Evolutionary conservation across 2,329 filamentous ascomycete genomes (phyloP).

Genomic region (Beauveria australis): DNA sequence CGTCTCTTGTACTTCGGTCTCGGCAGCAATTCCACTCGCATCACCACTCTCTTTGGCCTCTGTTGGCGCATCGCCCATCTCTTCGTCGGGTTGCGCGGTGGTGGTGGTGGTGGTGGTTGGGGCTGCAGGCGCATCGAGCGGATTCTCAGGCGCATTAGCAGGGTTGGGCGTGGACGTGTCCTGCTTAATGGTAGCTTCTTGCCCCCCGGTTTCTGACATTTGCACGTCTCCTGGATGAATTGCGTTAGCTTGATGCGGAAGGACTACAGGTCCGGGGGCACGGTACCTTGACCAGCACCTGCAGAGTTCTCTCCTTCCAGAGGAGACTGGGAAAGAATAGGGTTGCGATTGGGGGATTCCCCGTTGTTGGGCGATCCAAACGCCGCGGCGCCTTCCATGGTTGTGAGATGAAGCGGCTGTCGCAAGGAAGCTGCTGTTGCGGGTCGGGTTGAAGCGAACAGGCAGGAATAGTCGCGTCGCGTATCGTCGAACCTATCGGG

Average conservation of each 20-base stretch:
- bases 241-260: background rate
- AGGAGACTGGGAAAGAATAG: slow-evolving; percentile 41
- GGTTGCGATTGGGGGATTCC: slow-evolving; percentile 41
- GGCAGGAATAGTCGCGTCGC: slow-evolving; percentile 9
- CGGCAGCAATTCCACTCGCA: slow-evolving; percentile 38
- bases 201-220: slow-evolving; percentile 46
- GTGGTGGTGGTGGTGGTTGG: slow-evolving; percentile 40
- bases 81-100: slow-evolving; percentile 61
- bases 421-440: slow-evolving; percentile 13
- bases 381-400: slow-evolving; percentile 51
- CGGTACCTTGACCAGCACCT: slow-evolving; percentile 39
- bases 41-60: slow-evolving; percentile 42
- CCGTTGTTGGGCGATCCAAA: slow-evolving; percentile 51
- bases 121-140: slow-evolving; percentile 60
- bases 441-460: slow-evolving; percentile 14
- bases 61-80: slow-evolving; percentile 63
- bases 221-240: slow-evolving; percentile 43
- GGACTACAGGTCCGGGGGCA: background rate
- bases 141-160: slow-evolving; percentile 48
- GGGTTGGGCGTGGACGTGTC: slow-evolving; percentile 53
- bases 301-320: slow-evolving; percentile 36
- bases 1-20: slow-evolving; percentile 44
- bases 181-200: slow-evolving; percentile 48
- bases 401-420: slow-evolving; percentile 14
- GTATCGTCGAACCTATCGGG: slow-evolving; percentile 7